Evolutionary conservation across 1,139 yeast species (phyloP), one percentile per base, ranked within the genome.

Genomic region (Blastobotrys aristatus): DNA sequence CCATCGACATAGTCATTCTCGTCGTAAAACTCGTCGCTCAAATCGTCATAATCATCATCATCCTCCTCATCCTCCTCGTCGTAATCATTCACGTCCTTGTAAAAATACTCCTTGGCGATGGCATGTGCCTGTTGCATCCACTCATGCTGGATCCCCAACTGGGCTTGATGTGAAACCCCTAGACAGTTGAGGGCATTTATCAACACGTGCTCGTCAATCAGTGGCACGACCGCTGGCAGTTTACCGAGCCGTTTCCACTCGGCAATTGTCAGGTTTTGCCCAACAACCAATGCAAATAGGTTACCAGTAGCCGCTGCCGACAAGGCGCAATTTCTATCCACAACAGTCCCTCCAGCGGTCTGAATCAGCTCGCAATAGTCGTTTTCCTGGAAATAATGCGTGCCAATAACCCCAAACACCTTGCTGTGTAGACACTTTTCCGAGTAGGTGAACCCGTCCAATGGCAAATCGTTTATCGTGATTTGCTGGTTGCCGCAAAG

Each of bases 351-450:
- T 5, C 38, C 38, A 16, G 40, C 35, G 3, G 5, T 18, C n/a
- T 2, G n/a, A 8, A 42, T 4, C 18, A 33, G 13, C 13, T 24
- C 3, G 10, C 20, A 2, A 16, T 27, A 34, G 18, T 33, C 22
- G 8, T 33, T 24, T 5, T 37, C 13, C 16, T 3, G 14, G 20
- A 16, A 33, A 17, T 26, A n/a, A n/a, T 30, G 20, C 14, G 44
- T 41, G 13, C 38, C 44, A 11, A 33, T 13, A 14, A 41, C 7
- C 22, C 24, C 39, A 26, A 41, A 33, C 13, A 30, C n/a, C 10
- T 33, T 7, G 10, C 22, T 22, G 6, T 2, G 6, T 26, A 41
- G 31, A 17, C 44, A 41, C 5, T 24, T 3, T 26, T 8, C 39
- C 5, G 30, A 8, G 18, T 26, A 40, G 2, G 2, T 7, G 21